These are phyloP conservation scores for Massariosphaeria phaeospora DNA, from an alignment of 495 filamentous ascomycete species.

Conservation along the genomic window DNA sequence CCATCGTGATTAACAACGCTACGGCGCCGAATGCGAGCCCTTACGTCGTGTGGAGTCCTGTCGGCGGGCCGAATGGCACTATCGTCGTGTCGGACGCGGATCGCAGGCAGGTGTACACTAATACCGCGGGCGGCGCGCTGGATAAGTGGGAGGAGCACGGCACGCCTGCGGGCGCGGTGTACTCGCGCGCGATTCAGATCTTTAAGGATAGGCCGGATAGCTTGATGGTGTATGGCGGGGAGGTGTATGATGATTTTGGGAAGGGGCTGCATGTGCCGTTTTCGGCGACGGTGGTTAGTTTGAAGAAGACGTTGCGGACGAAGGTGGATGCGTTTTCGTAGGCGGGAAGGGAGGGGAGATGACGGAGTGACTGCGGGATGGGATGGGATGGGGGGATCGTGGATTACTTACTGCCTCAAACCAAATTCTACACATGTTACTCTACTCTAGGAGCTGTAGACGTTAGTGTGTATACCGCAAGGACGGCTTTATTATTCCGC, in stretches of 20 bases:
- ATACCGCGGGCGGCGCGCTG: conserved; percentile 30
- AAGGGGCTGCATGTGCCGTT: conserved; percentile 2
- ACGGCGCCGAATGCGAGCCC: conserved; percentile 46
- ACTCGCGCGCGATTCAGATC: conserved; percentile 9
- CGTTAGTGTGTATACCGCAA: too few species aligned
- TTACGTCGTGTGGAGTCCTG: conserved; percentile 37
- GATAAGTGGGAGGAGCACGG: conserved; percentile 15
- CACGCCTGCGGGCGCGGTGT: conserved; percentile 5
- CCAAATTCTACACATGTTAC: too few species aligned
- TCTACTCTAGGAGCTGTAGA: too few species aligned
- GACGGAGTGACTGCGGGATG: too few species aligned
- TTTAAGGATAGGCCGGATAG: conserved; percentile 5
- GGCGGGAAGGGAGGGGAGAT: too few species aligned
- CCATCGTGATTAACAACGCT: conserved; percentile 46
- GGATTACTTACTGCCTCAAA: too few species aligned
- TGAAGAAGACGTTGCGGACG: conserved; percentile 30
- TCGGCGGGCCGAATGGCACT: conserved; percentile 34
- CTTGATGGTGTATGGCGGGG: conserved; percentile 12
- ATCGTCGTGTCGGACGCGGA: conserved; percentile 52
- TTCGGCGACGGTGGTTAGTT: conserved; percentile 6
- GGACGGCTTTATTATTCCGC: too few species aligned
- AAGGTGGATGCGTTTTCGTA: conserved; percentile 30
- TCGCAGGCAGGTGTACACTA: conserved; percentile 51
- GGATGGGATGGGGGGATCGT: too few species aligned
- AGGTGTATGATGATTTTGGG: conserved; percentile 10